Evolutionary conservation across 345 rosid species (phyloP).

Genomic region (Boechera retrofracta): DNA sequence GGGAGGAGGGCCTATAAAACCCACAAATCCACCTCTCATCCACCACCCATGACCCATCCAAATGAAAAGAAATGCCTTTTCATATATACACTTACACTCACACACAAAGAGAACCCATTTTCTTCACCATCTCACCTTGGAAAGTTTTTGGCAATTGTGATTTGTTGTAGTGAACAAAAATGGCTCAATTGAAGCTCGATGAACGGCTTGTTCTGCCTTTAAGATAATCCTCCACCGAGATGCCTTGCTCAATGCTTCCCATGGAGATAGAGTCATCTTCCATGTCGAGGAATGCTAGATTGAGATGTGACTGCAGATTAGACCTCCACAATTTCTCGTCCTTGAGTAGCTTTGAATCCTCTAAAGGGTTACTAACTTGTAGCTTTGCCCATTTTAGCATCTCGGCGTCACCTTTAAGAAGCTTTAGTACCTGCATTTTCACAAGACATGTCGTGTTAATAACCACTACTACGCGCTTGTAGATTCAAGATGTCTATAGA

Average conservation of each 20-base stretch:
- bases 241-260: conserved; percentile 62
- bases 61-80: conserved; percentile 14
- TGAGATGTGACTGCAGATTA: conserved; percentile 84
- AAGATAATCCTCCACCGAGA: conserved; percentile 81
- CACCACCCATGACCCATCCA: conserved; percentile 59
- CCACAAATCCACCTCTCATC: conserved; percentile 75
- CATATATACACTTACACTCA: conserved; percentile 13
- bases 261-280: conserved; percentile 71
- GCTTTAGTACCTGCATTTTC: conserved; percentile 63
- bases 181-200: conserved; percentile 72
- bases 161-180: conserved; percentile 10
- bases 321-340: conserved; percentile 58
- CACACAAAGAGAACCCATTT: not conserved
- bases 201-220: conserved; percentile 86
- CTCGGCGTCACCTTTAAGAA: conserved; percentile 73
- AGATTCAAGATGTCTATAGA: not conserved
- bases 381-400: conserved; percentile 61
- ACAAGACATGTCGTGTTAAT: conserved; percentile 2
- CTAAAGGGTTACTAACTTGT: conserved; percentile 51
- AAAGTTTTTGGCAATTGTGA: conserved; percentile 17
- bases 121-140: conserved; percentile 26
- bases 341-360: conserved; percentile 53
- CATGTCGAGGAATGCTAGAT: conserved; percentile 73
- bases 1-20: conserved; percentile 68
- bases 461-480: not conserved